phyloP scores from a whole-genome alignment of 176 grass and related monocot genomes.

The Areca catechu region DNA sequence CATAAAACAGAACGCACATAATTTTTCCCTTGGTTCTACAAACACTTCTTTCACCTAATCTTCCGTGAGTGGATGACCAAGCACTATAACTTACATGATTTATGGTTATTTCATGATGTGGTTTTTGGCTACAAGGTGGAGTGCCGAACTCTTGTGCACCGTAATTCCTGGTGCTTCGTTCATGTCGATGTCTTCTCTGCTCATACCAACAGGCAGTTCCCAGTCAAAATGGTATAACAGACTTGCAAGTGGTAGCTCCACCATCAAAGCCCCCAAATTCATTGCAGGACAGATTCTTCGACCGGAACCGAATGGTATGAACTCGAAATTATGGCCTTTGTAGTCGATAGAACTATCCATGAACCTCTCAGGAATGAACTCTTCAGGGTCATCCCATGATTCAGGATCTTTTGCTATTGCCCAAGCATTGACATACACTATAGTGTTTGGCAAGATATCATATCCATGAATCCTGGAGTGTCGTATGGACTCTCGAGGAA shows the following conservation, averaged over 20 bases:
- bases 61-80: too few species aligned
- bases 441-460: background rate
- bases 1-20: too few species aligned
- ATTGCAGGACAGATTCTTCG: slow-evolving; percentile 27
- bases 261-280: slow-evolving; percentile 5
- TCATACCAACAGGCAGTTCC: slow-evolving; percentile 11
- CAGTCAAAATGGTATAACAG: slow-evolving; percentile 27
- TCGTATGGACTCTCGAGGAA: slow-evolving; percentile 13
- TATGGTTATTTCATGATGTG: too few species aligned
- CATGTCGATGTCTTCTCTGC: slow-evolving; percentile 15
- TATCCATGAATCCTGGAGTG: slow-evolving; percentile 19
- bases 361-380: slow-evolving; percentile 32
- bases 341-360: slow-evolving; percentile 9
- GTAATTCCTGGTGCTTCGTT: slow-evolving; percentile 1
- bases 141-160: slow-evolving; percentile 11
- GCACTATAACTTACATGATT: too few species aligned
- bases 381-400: slow-evolving; percentile 16
- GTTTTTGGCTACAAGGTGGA: slow-evolving; percentile 11
- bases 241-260: slow-evolving; percentile 19
- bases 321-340: slow-evolving; percentile 20
- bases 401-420: slow-evolving; percentile 7
- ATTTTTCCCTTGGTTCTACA: too few species aligned
- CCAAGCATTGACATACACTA: too few species aligned
- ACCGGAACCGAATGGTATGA: slow-evolving; percentile 28
- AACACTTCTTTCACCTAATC: too few species aligned